Base-by-base conservation (phyloP, 305 asterid genomes). In the Rubia peregrina region DNA sequence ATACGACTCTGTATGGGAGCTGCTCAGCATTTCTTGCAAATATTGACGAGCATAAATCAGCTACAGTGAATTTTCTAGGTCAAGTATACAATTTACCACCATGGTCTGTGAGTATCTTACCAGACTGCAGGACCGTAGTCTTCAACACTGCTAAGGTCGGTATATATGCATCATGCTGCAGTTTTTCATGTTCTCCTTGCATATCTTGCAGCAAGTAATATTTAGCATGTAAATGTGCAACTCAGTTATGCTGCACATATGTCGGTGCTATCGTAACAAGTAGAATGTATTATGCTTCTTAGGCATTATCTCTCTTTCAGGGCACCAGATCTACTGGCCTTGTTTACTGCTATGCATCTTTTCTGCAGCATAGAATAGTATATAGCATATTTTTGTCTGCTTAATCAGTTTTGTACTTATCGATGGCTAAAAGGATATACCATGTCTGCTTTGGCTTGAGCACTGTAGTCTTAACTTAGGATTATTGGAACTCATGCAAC, bases 11-110 rank as follows among this genome's bases (percentile, higher is more conserved):
- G 17, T 26, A 66, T 60, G 82, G 84, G 76, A 75, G 80, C 65
- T 93, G 98, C 75, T 73, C 97, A 61, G 98, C 97, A 61, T 93
- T 93, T 86, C 93, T 93, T n/a, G 95, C 98, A 53, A 93, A 88
- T 81, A 93, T 93, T 69, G 97, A 93, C 76, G 95, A 89, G 78
- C 87, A 83, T 63, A 77, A 78, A 64, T 83, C 92, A 24, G 90
- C 77, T 56, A 67, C 83, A 14, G 98, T 93, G 75, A 81, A 72
- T 60, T 90, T 93, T 73, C 83, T 40, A 36, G 90, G 88, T 73
- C 85, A 75, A 74, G 80, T 73, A 44, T 93, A 86, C 79, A 80
- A 80, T 74, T 80, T 93, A 76, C 95, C 96, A 55, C 89, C 98
- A 14, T 93, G 98, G 98, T 93, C 98, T 38, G 98, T 90, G 71